Conservation (phyloP, 352 stramenopile species). For the Globisporangium cylindrosporum region DNA sequence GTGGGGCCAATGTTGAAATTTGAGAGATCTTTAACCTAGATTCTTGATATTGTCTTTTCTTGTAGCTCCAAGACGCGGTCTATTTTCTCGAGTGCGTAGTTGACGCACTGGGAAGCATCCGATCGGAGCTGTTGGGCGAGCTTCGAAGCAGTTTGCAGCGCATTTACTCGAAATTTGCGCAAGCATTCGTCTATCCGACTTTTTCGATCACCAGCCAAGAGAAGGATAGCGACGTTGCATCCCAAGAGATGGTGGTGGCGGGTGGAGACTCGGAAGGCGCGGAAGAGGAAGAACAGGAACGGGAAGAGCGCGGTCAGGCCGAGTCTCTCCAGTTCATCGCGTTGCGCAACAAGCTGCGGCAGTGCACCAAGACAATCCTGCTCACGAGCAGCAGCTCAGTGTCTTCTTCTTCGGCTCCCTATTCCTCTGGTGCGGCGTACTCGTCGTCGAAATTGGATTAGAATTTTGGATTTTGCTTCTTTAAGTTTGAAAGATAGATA, state of each 20-base stretch:
- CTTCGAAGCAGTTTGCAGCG: conserved; percentile 29
- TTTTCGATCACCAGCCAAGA: conserved; percentile 4
- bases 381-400: conserved; percentile 5
- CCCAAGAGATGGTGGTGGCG: background rate
- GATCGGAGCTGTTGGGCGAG: conserved; percentile 21
- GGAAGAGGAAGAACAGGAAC: conserved; percentile 17
- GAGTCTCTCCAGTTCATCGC: conserved; percentile 35
- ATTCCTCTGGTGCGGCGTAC: background rate
- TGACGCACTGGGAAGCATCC: conserved; percentile 21
- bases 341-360: conserved; percentile 38
- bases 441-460: conserved; percentile 17
- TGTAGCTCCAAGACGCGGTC: conserved; percentile 33
- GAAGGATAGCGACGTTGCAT: background rate
- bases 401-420: background rate
- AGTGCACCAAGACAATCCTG: conserved; percentile 35
- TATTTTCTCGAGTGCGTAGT: conserved; percentile 38
- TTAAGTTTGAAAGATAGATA: no score
- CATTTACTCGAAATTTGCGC: conserved; percentile 28
- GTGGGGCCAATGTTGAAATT: no score
- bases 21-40: no score
- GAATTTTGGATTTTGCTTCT: background rate
- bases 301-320: conserved; percentile 26
- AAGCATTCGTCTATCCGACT: conserved; percentile 33
- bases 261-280: conserved; percentile 6
- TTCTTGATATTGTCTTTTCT: background rate